Percentiles rank a stretch among this genome's conserved stretches.
phyloP scores from a whole-genome alignment of 257 asterid species.

The Salvia miltiorrhiza region DNA sequence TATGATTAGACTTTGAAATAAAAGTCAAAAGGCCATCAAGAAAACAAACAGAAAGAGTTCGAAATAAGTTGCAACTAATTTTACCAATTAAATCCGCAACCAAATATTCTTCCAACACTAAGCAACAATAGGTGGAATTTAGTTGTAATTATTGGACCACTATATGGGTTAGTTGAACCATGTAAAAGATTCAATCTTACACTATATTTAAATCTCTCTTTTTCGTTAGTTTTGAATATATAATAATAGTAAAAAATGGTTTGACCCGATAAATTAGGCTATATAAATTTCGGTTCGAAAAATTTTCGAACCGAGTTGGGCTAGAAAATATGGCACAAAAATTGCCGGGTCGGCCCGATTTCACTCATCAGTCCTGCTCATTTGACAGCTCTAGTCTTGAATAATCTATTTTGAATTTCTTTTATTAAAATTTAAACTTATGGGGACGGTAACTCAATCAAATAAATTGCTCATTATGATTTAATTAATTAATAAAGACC shows the following conservation, averaged over 20 bases:
- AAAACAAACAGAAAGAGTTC: slow-evolving; percentile 13
- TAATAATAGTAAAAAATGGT: too few relatives aligned
- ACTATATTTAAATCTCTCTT: slow-evolving; percentile 1
- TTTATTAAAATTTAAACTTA: background rate
- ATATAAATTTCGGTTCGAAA: too few relatives aligned
- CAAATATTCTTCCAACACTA: slow-evolving; percentile 20
- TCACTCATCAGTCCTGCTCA: too few relatives aligned
- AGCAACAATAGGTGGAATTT: slow-evolving; percentile 30
- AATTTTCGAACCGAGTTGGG: too few relatives aligned
- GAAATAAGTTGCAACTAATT: slow-evolving; percentile 51
- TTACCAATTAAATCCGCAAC: slow-evolving; percentile 30
- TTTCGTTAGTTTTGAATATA: too few relatives aligned
- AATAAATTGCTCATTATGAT: too few relatives aligned
- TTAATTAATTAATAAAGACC: background rate
- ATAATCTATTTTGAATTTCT: too few relatives aligned
- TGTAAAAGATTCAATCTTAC: slow-evolving; percentile 11
- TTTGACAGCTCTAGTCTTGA: too few relatives aligned
- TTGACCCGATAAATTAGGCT: too few relatives aligned
- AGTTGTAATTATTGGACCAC: slow-evolving; percentile 34
- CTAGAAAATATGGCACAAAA: too few relatives aligned
- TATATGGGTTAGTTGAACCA: slow-evolving; percentile 28
- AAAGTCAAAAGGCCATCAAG: slow-evolving; percentile 21
- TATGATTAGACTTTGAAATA: slow-evolving; percentile 14
- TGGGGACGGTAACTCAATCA: background rate
- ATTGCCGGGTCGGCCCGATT: too few relatives aligned